These are phyloP conservation scores for Trichoderma brevicompactum DNA, from an alignment of 2,329 filamentous ascomycete genomes.

Conservation along the genomic window DNA sequence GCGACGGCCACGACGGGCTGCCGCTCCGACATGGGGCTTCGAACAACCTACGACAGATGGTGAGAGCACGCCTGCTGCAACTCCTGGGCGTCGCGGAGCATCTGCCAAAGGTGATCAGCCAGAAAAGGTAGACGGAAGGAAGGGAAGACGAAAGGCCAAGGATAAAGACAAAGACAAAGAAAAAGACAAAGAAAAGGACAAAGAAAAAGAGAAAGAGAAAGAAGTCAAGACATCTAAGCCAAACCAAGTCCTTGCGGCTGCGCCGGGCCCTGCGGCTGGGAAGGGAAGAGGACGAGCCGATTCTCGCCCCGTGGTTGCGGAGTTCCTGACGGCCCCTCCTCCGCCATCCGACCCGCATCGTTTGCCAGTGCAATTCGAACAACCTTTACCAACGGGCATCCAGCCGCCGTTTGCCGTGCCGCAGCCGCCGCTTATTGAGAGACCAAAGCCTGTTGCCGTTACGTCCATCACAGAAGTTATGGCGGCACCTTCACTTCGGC, in stretches of 20 bases:
- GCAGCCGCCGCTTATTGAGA: conserved; percentile 41
- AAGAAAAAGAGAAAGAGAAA: conserved; percentile 26
- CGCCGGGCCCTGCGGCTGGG: conserved; percentile 45
- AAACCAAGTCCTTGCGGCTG: conserved; percentile 53
- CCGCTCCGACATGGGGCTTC: conserved; percentile 72
- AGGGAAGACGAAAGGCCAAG: conserved; percentile 46
- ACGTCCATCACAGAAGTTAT: conserved; percentile 57
- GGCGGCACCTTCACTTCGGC: conserved; percentile 60
- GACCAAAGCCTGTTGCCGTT: conserved; percentile 42
- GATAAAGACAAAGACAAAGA: conserved; percentile 43
- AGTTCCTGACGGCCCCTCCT: conserved; percentile 46
- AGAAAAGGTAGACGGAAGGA: conserved; percentile 53
- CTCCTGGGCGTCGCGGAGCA: conserved; percentile 57
- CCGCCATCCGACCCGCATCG: conserved; percentile 48
- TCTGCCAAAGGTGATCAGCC: conserved; percentile 48
- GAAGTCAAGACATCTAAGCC: conserved; percentile 44
- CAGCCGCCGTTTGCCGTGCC: conserved; percentile 48
- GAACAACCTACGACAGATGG: conserved; percentile 64
- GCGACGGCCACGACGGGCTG: conserved; percentile 64
- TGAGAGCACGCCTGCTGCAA: conserved; percentile 64
- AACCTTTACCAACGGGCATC: conserved; percentile 45
- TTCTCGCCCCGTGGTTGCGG: conserved; percentile 52
- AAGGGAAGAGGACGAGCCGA: conserved; percentile 60
- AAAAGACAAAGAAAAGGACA: conserved; percentile 30
- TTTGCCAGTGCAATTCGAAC: conserved; percentile 51